These are phyloP conservation scores for Colletotrichum sp. DNA, from an alignment of 2,329 filamentous ascomycete species.

Conservation along the genomic window DNA sequence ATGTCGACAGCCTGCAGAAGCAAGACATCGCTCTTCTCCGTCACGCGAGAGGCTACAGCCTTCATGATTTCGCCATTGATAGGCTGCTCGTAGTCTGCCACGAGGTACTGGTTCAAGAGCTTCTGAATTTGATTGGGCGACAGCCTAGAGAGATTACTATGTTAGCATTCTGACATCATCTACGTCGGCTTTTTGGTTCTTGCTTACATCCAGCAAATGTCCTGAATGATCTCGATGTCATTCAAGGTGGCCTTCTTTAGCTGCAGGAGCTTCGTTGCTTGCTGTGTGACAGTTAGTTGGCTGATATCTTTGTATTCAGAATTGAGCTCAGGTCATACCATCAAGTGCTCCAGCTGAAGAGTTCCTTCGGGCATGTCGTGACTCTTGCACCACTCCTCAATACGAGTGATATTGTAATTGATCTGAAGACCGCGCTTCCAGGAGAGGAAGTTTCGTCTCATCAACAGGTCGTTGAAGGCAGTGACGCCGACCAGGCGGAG, in stretches of 20 bases:
- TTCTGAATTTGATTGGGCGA: slow-evolving; percentile 99
- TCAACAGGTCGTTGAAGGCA: slow-evolving; percentile 96
- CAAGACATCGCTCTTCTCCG: slow-evolving; percentile 96
- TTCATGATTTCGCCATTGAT: slow-evolving; percentile 99
- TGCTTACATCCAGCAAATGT: slow-evolving; percentile 99
- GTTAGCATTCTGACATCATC: neutral
- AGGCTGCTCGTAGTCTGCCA: slow-evolving; percentile 98
- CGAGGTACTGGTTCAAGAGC: slow-evolving; percentile 96
- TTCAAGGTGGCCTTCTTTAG: slow-evolving; percentile 99
- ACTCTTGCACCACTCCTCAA: slow-evolving; percentile 99
- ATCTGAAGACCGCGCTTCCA: slow-evolving; percentile 99
- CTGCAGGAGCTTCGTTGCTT: slow-evolving; percentile 97
- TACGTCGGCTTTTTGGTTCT: neutral
- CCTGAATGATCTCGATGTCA: slow-evolving; percentile 99
- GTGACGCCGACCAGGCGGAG: slow-evolving; percentile 93
- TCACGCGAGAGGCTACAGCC: slow-evolving; percentile 93
- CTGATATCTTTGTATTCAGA: neutral
- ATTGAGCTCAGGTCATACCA: slow-evolving; percentile 61
- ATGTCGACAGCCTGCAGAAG: slow-evolving; percentile 95
- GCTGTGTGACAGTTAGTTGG: slow-evolving; percentile 51
- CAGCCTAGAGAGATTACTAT: slow-evolving; percentile 60
- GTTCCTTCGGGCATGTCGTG: slow-evolving; percentile 99
- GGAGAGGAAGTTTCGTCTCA: slow-evolving; percentile 97
- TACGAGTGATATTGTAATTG: slow-evolving; percentile 99
- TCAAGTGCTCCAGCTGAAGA: slow-evolving; percentile 94